Conservation (phyloP, 768 basidiomycete genomes). For the Cyclocybe aegerita region DNA sequence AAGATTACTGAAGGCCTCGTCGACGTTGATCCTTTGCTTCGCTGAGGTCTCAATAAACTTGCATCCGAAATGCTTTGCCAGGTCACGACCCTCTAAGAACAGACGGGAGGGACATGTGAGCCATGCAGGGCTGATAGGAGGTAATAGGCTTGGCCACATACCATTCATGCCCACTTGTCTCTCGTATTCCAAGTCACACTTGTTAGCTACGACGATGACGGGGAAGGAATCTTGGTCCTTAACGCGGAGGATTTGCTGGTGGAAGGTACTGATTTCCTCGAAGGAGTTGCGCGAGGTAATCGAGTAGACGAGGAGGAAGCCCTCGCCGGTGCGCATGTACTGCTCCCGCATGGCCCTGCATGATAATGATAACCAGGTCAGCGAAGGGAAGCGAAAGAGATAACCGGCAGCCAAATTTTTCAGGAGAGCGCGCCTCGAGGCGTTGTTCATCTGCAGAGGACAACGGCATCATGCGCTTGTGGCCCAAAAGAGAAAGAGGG, state of each 20-base stretch:
- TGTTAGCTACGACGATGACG: conserved; percentile 97
- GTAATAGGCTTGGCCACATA: conserved; percentile 28
- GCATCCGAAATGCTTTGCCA: conserved; percentile 93
- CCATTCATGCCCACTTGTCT: conserved; percentile 96
- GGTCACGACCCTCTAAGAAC: conserved; percentile 87
- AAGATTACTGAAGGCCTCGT: conserved; percentile 91
- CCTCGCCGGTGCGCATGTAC: conserved; percentile 98
- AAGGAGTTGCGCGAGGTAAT: conserved; percentile 98
- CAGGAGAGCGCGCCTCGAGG: conserved; percentile 18
- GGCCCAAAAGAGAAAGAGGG: conserved; percentile 10
- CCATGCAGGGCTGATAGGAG: not conserved
- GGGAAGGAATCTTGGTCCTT: conserved; percentile 97
- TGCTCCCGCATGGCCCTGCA: conserved; percentile 97
- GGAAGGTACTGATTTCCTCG: conserved; percentile 95
- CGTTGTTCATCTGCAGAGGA: conserved; percentile 2
- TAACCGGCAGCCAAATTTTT: not conserved
- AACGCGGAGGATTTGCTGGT: conserved; percentile 93
- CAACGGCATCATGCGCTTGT: conserved; percentile 7
- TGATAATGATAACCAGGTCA: not conserved
- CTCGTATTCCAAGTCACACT: conserved; percentile 94
- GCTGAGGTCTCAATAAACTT: conserved; percentile 97
- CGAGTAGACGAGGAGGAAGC: conserved; percentile 96
- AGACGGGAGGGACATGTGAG: not conserved
- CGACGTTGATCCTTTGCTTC: conserved; percentile 95
- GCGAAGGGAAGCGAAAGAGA: not conserved